Percentiles rank a stretch among this genome's conserved stretches.
Conservation (phyloP, 1,284 basidiomycete species). For the Acaromyces ingoldii region DNA sequence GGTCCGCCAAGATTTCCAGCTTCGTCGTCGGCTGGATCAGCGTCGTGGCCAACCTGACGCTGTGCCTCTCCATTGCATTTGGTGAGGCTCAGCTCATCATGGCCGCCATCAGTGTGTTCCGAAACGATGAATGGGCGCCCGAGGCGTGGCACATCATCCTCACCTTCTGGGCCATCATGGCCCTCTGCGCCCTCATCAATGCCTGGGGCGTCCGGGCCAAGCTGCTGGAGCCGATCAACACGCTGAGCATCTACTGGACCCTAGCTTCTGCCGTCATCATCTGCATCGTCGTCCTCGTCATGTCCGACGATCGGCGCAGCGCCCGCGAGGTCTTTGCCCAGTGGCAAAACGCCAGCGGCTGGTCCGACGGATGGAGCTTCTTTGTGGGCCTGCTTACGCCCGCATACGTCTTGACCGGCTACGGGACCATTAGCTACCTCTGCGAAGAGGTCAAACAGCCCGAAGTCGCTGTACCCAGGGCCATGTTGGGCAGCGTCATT, state of each 20-base stretch:
- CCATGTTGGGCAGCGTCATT: constrained; percentile 51
- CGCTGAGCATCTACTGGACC: constrained; percentile 54
- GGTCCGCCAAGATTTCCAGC: constrained; percentile 53
- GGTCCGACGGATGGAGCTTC: constrained; percentile 49
- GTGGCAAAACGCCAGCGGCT: constrained; percentile 51
- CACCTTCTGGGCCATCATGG: constrained; percentile 54
- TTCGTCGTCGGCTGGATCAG: constrained; percentile 57
- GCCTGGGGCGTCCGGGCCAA: constrained; percentile 33
- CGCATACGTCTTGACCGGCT: constrained; percentile 51
- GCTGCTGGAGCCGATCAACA: constrained; percentile 46
- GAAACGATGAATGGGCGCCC: constrained; percentile 35
- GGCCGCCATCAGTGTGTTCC: constrained; percentile 54
- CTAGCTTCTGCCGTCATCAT: constrained; percentile 54
- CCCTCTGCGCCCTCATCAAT: constrained; percentile 51
- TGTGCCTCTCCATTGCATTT: constrained; percentile 55
- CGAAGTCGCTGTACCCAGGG: constrained; percentile 32
- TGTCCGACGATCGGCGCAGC: constrained; percentile 51
- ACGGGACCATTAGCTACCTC: constrained; percentile 50
- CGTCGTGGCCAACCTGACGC: constrained; percentile 55
- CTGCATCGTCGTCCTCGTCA: constrained; percentile 53
- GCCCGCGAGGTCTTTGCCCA: constrained; percentile 51
- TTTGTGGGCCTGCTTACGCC: constrained; percentile 53
- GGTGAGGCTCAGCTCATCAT: constrained; percentile 56
- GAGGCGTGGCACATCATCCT: constrained; percentile 47
- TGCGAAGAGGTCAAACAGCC: constrained; percentile 53